phyloP scores from a whole-genome alignment of 2,329 filamentous ascomycete genomes.

The Triangularia verruculosa region DNA sequence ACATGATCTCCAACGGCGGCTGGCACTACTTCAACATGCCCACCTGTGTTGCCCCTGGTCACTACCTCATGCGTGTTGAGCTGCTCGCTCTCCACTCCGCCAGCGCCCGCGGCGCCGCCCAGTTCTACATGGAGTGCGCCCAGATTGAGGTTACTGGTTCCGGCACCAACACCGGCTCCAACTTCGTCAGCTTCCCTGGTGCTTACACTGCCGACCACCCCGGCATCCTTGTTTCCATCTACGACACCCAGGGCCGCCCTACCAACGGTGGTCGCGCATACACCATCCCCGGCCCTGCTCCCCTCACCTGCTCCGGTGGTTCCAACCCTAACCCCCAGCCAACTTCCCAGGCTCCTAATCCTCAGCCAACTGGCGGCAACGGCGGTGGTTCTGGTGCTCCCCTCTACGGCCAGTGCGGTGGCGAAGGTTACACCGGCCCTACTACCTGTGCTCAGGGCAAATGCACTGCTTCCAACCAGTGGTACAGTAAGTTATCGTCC shows the following conservation, averaged over 20 bases:
- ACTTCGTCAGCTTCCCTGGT: conserved; percentile 36
- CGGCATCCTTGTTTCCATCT: conserved; percentile 36
- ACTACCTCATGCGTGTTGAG: conserved; percentile 44
- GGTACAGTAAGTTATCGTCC: conserved; percentile 21
- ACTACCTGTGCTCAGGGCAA: conserved; percentile 24
- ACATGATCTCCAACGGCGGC: conserved; percentile 45
- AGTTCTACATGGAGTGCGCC: conserved; percentile 34
- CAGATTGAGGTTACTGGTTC: conserved; percentile 28
- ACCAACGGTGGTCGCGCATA: conserved; percentile 34
- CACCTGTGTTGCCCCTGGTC: conserved; percentile 37
- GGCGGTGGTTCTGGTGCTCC: conserved; percentile 11
- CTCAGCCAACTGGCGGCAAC: conserved; percentile 5
- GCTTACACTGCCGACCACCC: conserved; percentile 36
- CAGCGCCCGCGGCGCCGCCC: conserved; percentile 33
- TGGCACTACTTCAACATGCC: conserved; percentile 43
- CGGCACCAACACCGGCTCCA: conserved; percentile 30
- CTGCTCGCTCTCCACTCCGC: conserved; percentile 40
- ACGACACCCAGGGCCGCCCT: conserved; percentile 32
- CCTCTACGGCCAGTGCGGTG: conserved; percentile 28
- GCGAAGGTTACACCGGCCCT: conserved; percentile 26
- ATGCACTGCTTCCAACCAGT: conserved; percentile 25
- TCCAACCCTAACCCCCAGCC: conserved; percentile 14
- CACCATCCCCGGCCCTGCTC: conserved; percentile 35
- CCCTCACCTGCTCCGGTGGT: conserved; percentile 28
- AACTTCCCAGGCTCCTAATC: not conserved